Conservation (phyloP, 2,329 filamentous ascomycete genomes). For the Paramyrothecium sp. region DNA sequence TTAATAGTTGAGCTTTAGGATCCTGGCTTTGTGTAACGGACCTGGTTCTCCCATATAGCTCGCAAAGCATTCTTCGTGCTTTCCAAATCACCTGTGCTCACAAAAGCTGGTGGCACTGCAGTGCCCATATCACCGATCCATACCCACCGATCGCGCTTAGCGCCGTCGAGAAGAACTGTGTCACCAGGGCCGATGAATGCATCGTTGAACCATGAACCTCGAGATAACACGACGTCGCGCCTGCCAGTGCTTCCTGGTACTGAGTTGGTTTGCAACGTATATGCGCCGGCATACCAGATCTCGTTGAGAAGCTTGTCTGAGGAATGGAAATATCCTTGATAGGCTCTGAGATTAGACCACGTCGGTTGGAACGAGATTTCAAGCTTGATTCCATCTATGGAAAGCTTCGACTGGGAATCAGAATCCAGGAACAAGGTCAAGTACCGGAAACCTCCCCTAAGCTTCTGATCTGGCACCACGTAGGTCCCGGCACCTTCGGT, state of each 20-base stretch:
- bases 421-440: background rate
- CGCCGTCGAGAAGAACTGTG: constrained; percentile 46
- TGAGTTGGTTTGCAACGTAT: constrained; percentile 37
- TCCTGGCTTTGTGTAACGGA: constrained; percentile 8
- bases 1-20: background rate
- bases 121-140: constrained; percentile 64
- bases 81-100: constrained; percentile 52
- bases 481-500: background rate
- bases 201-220: constrained; percentile 27
- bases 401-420: background rate
- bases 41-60: constrained; percentile 44
- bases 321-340: constrained; percentile 53
- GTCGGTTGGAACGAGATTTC: constrained; percentile 38
- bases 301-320: constrained; percentile 49
- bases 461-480: background rate
- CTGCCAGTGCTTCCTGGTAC: constrained; percentile 7
- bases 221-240: constrained; percentile 10
- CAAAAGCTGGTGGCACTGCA: constrained; percentile 50
- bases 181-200: constrained; percentile 27
- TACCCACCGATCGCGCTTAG: constrained; percentile 57
- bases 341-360: constrained; percentile 46
- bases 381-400: constrained; percentile 7
- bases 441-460: background rate
- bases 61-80: constrained; percentile 49
- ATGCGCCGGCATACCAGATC: constrained; percentile 51